A percentile compares a stretch with the other conserved stretches of the same genome.
Conservation (phyloP, 2,329 filamentous ascomycete genomes). For the Talaromyces pinophilus region DNA sequence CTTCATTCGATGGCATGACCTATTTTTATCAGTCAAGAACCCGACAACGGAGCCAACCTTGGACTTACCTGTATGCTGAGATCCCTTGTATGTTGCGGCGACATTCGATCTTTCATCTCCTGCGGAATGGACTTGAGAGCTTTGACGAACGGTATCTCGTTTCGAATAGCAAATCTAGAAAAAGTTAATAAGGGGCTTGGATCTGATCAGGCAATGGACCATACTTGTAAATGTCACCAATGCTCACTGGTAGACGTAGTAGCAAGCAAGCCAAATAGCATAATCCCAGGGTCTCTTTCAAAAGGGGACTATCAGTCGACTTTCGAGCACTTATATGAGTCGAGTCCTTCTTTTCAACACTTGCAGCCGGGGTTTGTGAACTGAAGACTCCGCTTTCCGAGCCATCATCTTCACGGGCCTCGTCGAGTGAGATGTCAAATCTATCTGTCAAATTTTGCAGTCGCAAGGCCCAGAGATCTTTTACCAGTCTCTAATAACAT, state of each 20-base stretch:
- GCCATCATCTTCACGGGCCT: conserved; percentile 39
- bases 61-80: conserved; percentile 43
- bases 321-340: conserved; percentile 23
- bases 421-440: conserved; percentile 41
- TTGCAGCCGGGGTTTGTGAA: conserved; percentile 51
- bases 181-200: neutral
- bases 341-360: conserved; percentile 18
- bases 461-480: conserved; percentile 82
- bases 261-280: conserved; percentile 79
- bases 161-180: conserved; percentile 58
- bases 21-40: neutral
- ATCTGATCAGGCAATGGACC: neutral
- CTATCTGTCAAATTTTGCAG: conserved; percentile 58
- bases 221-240: conserved; percentile 65
- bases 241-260: conserved; percentile 71
- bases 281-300: conserved; percentile 73
- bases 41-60: neutral
- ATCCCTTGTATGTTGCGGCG: conserved; percentile 42
- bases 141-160: conserved; percentile 70
- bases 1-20: conserved; percentile 45
- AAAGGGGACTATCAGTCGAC: conserved; percentile 56
- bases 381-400: conserved; percentile 52
- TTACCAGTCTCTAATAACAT: conserved; percentile 58
- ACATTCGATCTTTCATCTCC: conserved; percentile 49
- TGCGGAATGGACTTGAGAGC: conserved; percentile 53